Evolutionary conservation across 805 yeast genomes (phyloP), one percentile per base, ranked within the genome.

Genomic region (Hanseniaspora jakobsenii): DNA sequence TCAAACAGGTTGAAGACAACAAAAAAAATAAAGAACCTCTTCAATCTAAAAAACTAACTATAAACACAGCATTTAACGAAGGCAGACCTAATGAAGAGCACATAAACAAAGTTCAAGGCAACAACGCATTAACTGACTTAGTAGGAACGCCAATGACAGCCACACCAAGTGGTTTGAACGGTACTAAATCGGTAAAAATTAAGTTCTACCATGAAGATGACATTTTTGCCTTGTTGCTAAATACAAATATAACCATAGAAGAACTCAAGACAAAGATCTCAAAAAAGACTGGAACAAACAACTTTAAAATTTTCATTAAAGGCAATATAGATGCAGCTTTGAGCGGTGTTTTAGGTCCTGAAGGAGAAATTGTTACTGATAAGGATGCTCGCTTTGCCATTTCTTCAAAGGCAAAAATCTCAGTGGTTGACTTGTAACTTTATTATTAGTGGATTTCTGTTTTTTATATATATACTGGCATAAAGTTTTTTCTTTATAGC

Each of bases 171-270:
- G 37, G 16, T 7, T 10, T 24, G 10, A 29, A 34, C 32, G 17
- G 49, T 42, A 44, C 55, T 32, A 34, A 59, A 47, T 50, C 62
- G 2, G 54, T 56, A 1, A 82, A 82, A 58, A 72, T 81, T 41
- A 82, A 82, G 58, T 80, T 82, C 54, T 82, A 78, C 57, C 81
- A 75, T 55, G 78, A 77, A 48, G 91, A 81, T 54, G 94, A 82
- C 56, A 82, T 82, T 13, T 82, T 81, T 65, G 91, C 85, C 1
- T 66, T 82, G 32, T 60, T 76, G 49, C 62, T 77, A 30, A 75
- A 76, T 26, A 55, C 65, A 12, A 66, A 63, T 49, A 69, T 71
- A 39, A 62, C 72, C 3, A 57, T 72, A 36, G 64, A 60, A 27
- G 80, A 73, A 47, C 55, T 77, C 47, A 68, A 69, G 50, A 57